These are phyloP conservation scores for Quercus alba DNA, from an alignment of 306 rosid species.

Conservation along the genomic window DNA sequence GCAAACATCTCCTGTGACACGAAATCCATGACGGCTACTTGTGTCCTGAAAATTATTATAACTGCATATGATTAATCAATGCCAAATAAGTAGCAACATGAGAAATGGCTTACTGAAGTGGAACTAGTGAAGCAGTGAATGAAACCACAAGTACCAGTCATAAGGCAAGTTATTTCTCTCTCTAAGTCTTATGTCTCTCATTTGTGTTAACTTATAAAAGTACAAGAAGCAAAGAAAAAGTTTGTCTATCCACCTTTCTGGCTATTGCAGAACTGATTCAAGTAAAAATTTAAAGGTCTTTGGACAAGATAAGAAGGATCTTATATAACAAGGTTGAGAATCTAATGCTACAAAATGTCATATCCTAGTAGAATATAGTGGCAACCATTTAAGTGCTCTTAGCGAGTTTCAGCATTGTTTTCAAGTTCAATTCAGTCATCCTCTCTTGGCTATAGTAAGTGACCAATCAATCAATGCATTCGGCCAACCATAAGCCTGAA, in stretches of 20 bases:
- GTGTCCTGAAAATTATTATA: slow-evolving; percentile 28
- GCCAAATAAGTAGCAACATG: neutral
- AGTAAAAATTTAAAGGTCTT: neutral
- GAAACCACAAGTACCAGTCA: neutral
- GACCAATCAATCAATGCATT: neutral
- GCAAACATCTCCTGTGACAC: slow-evolving; percentile 42
- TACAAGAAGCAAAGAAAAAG: neutral
- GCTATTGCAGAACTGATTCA: neutral
- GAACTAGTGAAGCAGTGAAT: neutral
- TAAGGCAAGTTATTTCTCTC: neutral
- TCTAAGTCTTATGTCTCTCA: neutral
- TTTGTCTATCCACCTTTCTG: neutral
- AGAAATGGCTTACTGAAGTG: neutral
- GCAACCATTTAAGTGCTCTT: too few relatives aligned
- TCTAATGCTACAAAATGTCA: too few relatives aligned
- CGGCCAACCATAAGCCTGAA: neutral
- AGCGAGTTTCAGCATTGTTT: too few relatives aligned
- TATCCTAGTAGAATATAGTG: too few relatives aligned
- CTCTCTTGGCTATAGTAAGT: neutral
- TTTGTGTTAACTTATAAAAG: neutral
- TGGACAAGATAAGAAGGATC: too few relatives aligned
- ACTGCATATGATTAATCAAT: neutral
- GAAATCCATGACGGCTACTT: slow-evolving; percentile 19
- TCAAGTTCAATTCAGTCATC: neutral
- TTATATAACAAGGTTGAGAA: too few relatives aligned